phyloP scores from a whole-genome alignment of 2,329 filamentous ascomycete genomes.

The Chaetomiaceae sp. region DNA sequence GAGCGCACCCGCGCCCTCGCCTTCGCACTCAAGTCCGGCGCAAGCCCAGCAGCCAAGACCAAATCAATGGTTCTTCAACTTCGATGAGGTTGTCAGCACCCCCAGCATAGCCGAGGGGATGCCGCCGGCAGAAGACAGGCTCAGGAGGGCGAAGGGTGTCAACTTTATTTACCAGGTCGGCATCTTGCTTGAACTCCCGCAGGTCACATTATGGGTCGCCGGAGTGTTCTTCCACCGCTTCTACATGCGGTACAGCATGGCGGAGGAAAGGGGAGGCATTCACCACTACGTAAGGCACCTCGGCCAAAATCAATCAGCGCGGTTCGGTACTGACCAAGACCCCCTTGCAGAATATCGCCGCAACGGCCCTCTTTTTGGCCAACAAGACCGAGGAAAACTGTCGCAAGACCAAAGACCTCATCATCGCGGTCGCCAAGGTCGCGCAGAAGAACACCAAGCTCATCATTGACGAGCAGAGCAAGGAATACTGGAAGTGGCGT shows the following conservation, averaged over 20 bases:
- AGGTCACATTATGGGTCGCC: constrained; percentile 87
- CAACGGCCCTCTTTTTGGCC: constrained; percentile 85
- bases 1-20: constrained; percentile 43
- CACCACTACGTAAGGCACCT: constrained; percentile 79
- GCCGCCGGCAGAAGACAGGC: constrained; percentile 68
- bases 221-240: constrained; percentile 94
- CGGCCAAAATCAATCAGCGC: neutral
- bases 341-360: constrained; percentile 66
- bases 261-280: constrained; percentile 67
- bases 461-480: constrained; percentile 91
- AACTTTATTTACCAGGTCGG: constrained; percentile 96
- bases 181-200: constrained; percentile 84
- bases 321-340: neutral
- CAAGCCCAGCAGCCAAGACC: constrained; percentile 33
- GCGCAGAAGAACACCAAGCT: constrained; percentile 91
- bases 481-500: constrained; percentile 97
- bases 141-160: constrained; percentile 81
- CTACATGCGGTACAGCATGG: constrained; percentile 84
- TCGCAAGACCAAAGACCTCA: constrained; percentile 89
- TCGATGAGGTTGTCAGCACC: constrained; percentile 74
- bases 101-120: constrained; percentile 84
- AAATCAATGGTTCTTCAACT: constrained; percentile 84
- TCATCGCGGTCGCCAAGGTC: constrained; percentile 88
- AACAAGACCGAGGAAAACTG: constrained; percentile 98
- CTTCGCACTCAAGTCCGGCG: constrained; percentile 37